phyloP scores from a whole-genome alignment of 495 filamentous ascomycete genomes.

The Tuber magnatum region DNA sequence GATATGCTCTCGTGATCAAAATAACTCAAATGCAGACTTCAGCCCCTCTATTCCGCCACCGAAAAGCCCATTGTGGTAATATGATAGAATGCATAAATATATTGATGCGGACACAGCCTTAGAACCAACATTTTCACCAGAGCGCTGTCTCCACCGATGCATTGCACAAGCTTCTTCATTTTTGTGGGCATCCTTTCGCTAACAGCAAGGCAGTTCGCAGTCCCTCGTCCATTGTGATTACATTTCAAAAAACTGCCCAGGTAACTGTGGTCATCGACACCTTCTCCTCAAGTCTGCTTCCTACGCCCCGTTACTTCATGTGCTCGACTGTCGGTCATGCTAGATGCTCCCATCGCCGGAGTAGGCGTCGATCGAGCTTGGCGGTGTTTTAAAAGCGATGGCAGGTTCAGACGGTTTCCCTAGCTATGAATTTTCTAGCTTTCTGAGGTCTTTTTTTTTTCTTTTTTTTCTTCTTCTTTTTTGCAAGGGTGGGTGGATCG shows the following conservation, averaged over 20 bases:
- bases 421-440: neutral
- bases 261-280: neutral
- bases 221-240: neutral
- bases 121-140: neutral
- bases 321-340: neutral
- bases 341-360: neutral
- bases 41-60: neutral
- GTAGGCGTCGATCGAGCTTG: neutral
- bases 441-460: neutral
- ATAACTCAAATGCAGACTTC: neutral
- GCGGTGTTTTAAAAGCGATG: neutral
- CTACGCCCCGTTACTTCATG: neutral
- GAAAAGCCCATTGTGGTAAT: neutral
- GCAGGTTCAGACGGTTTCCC: neutral
- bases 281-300: neutral
- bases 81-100: neutral
- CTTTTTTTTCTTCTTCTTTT: neutral
- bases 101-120: neutral
- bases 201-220: neutral
- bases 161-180: neutral
- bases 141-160: neutral
- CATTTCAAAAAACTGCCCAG: neutral
- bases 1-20: neutral
- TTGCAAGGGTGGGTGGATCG: neutral
- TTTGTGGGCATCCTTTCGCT: neutral